Base-by-base conservation (phyloP, 805 yeast genomes). In the Ogataea wickerhamii region DNA sequence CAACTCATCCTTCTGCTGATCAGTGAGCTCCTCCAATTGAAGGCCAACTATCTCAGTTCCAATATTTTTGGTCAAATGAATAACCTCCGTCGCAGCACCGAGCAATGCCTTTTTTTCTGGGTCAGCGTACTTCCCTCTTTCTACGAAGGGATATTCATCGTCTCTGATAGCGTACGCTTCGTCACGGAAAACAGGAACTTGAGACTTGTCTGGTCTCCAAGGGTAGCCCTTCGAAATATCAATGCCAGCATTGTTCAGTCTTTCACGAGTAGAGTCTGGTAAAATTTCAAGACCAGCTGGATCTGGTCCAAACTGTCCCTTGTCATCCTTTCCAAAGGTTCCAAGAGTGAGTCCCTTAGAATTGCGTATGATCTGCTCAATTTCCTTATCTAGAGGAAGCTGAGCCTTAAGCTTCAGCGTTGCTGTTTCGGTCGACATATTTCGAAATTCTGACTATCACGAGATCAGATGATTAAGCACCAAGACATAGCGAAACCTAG, bases 21-120 rank as follows among this genome's bases (percentile, higher is more conserved):
- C 66, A 32, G 53, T 61, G 35, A 71, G 53, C 22, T 68, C 70
- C 4, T 57, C 49, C 25, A 71, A 53, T 48, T 71, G 73, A 20
- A 71, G 53, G 10, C 76, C 77, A 23, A 65, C 61, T 35, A 71
- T 60, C 45, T 70, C 74, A 16, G 76, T 70, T 26, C 76, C 76
- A 47, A 70, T 51, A 45, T 67, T 64, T 38, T 65, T 67, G 36
- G 74, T 67, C 39, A 71, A 53, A 40, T 71, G 43, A 26, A 41
- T 63, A 14, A 71, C 71, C 41, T 64, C 63, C 48, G 55, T 63
- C 28, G 59, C 67, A 45, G 68, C 68, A 6, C 65, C 57, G 37
- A 64, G 60, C n/a, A 64, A 46, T 4, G 69, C 68, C 44, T 61
- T 63, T 57, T 65, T 66, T 37, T 61, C 65, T 7, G 61, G 64